Base-by-base conservation (phyloP, 306 rosid species). In the Cicer arietinum region DNA sequence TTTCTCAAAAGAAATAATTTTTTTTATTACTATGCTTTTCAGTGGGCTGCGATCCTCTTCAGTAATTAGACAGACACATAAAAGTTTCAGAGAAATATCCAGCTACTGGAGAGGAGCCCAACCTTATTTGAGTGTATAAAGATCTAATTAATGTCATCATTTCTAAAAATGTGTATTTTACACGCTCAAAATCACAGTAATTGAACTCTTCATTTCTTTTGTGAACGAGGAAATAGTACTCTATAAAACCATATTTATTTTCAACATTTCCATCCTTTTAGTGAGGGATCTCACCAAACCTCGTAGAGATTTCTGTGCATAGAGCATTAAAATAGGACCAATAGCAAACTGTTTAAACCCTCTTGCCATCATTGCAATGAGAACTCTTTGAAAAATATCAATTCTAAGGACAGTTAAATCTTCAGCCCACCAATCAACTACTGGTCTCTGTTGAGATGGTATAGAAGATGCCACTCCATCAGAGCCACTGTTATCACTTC, bases 391-490 rank as follows among this genome's bases (percentile, higher is more conserved):
- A 62, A 95, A 95, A 79, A 90, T 81, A 76, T 95, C 99, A 41
- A 95, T 90, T 90, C 99, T 80, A 56, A 95, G 93, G 70, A 92
- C 88, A n/a, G 85, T 89, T 0, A 95, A 71, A 67, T 95, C 98
- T 74, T 95, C 99, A 54, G 98, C 96, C 99, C 99, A 95, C 97
- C 99, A 95, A 35, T 90, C 96, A 79, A 90, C 96, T 17, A 85
- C 63, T 8, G 94, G 83, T 60, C 81, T 87, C 17, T 87, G 81
- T 30, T 86, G 83, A 68, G 84, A 82, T 58, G 77, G 67, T 20
- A 52, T 37, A 14, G 94, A 82, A 78, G 92, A 77, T 54, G 35
- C 42, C 10, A 71, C 77, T 53, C 87, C 84, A 60, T 84, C 91
- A 20, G 73, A 59, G 48, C 78, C 77, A 47, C 75, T 66, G 14